These are phyloP conservation scores for Aotearoamyces nothofagi DNA, from an alignment of 2,329 filamentous ascomycete species.

Conservation along the genomic window DNA sequence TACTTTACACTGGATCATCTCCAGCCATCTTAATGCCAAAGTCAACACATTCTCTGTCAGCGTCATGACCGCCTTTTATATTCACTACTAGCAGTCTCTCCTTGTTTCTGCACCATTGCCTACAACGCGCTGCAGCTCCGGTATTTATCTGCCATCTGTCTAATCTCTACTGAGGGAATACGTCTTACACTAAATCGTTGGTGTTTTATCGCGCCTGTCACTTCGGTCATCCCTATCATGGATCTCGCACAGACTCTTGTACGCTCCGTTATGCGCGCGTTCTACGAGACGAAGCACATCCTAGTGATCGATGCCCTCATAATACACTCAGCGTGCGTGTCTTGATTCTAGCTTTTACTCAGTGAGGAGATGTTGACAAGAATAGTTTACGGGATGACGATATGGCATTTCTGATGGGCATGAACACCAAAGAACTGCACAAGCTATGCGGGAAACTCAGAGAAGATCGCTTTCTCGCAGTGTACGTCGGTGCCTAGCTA, in stretches of 20 bases:
- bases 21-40: too few species aligned
- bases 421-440: constrained; percentile 84
- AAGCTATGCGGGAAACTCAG: constrained; percentile 74
- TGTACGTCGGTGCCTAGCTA: constrained; percentile 40
- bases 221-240: constrained; percentile 25
- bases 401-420: constrained; percentile 70
- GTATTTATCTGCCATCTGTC: too few species aligned
- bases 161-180: too few species aligned
- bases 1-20: too few species aligned
- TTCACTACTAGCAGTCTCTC: too few species aligned
- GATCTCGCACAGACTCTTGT: constrained; percentile 65
- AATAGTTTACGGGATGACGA: constrained; percentile 68
- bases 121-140: too few species aligned
- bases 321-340: constrained; percentile 50
- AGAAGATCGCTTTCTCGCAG: constrained; percentile 72
- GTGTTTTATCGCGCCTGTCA: too few species aligned
- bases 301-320: constrained; percentile 69
- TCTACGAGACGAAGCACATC: constrained; percentile 75
- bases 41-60: too few species aligned
- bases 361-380: constrained; percentile 13
- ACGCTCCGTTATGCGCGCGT: constrained; percentile 71
- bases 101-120: too few species aligned
- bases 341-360: constrained; percentile 4
- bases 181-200: too few species aligned
- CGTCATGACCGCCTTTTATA: too few species aligned